Percentiles rank a stretch among this genome's conserved stretches.
These are phyloP conservation scores for Salix purpurea DNA, from an alignment of 345 rosid genomes.

Conservation along the genomic window DNA sequence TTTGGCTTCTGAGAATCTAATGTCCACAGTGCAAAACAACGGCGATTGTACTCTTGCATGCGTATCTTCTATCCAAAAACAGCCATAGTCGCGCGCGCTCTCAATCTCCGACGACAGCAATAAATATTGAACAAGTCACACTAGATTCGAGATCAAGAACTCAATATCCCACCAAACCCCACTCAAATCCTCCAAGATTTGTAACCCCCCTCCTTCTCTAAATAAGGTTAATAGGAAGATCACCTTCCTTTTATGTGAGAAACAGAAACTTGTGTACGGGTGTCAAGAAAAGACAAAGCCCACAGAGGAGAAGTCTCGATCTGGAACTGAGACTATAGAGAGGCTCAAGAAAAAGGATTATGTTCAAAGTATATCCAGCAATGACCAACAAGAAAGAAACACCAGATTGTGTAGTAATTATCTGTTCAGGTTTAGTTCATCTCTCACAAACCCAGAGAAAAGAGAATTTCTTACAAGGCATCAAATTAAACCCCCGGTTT, in stretches of 20 bases:
- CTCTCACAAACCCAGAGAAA: background rate
- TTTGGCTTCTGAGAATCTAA: slow-evolving; percentile 6
- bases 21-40: slow-evolving; percentile 10
- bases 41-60: slow-evolving; percentile 12
- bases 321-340: background rate
- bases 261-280: background rate
- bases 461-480: background rate
- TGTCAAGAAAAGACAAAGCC: background rate
- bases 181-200: slow-evolving; percentile 21
- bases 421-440: slow-evolving; percentile 3
- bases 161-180: slow-evolving; percentile 2
- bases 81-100: slow-evolving; percentile 2
- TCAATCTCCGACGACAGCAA: background rate
- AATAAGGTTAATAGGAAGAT: background rate
- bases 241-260: background rate
- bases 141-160: slow-evolving; percentile 9
- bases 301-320: background rate
- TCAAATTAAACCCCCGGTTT: background rate
- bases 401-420: background rate
- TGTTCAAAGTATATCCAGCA: background rate
- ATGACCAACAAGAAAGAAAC: background rate
- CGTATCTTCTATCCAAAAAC: background rate
- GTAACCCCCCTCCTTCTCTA: background rate
- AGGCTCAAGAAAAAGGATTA: background rate
- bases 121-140: slow-evolving; percentile 2